Evolutionary conservation across 106 monocot genomes (phyloP).

Genomic region (Agapanthus africanus): DNA sequence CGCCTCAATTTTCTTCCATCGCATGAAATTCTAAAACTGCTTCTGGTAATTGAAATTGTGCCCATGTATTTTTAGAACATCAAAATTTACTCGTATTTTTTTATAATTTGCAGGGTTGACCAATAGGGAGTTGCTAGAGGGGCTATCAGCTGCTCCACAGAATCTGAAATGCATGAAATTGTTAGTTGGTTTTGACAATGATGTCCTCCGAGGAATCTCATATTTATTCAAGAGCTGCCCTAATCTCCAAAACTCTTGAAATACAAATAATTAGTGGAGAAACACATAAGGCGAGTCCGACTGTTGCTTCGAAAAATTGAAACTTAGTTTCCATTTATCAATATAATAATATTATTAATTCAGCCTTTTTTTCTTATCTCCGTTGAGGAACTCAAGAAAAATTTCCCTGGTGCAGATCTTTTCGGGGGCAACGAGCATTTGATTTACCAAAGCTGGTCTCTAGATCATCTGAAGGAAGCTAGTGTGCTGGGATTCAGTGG

Average conservation of each 20-base stretch:
- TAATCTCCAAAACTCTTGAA: not conserved
- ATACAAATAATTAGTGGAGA: not conserved
- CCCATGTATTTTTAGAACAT: no score
- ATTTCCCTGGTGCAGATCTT: not conserved
- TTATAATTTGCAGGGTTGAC: not conserved
- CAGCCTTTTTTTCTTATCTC: not conserved
- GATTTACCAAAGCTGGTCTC: not conserved
- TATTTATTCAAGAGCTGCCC: conserved; percentile 6
- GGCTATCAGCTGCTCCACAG: not conserved
- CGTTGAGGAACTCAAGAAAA: not conserved
- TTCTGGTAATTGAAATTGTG: no score
- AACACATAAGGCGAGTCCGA: not conserved
- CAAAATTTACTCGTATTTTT: not conserved
- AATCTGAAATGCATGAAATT: not conserved
- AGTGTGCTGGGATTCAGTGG: not conserved
- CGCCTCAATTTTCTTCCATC: no score
- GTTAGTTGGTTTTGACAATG: not conserved
- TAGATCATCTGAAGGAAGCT: not conserved
- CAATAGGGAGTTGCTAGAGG: not conserved
- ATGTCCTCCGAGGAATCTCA: not conserved
- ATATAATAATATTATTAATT: not conserved
- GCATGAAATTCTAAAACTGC: no score
- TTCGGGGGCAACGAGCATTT: not conserved
- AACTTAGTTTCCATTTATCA: not conserved
- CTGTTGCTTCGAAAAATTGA: no score